Evolutionary conservation across 169 alveolate genomes (phyloP), one percentile per base, ranked within the genome.

Genomic region (Besnoitia besnoiti): DNA sequence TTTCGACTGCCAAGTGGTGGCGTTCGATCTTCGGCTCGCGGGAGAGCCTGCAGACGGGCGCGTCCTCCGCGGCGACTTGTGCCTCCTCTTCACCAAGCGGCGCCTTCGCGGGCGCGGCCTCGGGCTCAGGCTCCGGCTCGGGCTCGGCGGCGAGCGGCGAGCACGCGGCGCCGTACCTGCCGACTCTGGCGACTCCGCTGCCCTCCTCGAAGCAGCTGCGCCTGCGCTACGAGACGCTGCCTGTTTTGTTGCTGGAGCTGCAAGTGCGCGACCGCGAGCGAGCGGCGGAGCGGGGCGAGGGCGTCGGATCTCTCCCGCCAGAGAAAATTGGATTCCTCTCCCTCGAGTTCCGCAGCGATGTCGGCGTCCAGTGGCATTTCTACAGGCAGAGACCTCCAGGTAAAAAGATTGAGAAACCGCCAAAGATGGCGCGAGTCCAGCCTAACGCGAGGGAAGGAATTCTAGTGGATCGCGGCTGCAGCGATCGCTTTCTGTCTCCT

Each of bases 311-410:
- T 30, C 80, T 35, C n/a, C 2, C 14, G 44, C 80, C 80, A 1
- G 42, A 35, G 0, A 67, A 30, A 10, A 44, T 85, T 21, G 91
- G 91, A 3, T 85, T 3, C 35, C 62, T 85, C 30, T 85, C 91
- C 0, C n/a, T 85, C 39, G 91, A 85, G n/a, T 85, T 85, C 42
- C 62, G 91, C 27, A 85, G 91, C 61, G 91, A 85, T 61, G 91
- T 85, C 46, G 91, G 91, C 67, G 51, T 85, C 59, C 67, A 46
- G 51, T 85, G 91, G 91, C 91, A 85, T 40, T 85, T 85, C 44
- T 85, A 85, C 61, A 33, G 91, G 33, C 79, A 85, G 39, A 30
- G 91, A 55, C 91, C 91, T 3, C 84, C 91, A 5, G 89, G 89
- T 82, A 46, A 47, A 39, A 10, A 39, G 19, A 5, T 30, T 73